Base-by-base conservation (phyloP, 1,139 yeast genomes). In the Pichia sp. region DNA sequence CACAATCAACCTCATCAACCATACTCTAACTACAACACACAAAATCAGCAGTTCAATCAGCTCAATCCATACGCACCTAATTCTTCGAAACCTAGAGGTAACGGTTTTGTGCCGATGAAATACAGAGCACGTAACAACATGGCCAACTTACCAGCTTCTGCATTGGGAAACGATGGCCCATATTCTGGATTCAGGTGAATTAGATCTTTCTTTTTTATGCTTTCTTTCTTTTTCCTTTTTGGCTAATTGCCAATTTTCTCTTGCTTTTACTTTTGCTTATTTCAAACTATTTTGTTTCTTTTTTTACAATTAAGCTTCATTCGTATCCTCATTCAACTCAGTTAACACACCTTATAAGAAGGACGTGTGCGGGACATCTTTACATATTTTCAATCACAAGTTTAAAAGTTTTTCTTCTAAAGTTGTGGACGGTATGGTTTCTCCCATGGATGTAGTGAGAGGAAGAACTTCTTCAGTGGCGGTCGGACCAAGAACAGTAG, bases 151-250 rank as follows among this genome's bases (percentile, higher is more conserved):
- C 57, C 60, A 8, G 34, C 56, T n/a, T 48, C 60, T 13, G 36
- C 57, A 7, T 47, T 51, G 6, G 8, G 50, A 4, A 50, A 52
- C 23, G 67, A 64, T 53, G 63, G 68, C 45, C 68, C 68, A 8
- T 67, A 66, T 53, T 67, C 67, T 30, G 56, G 65, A 48, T 54
- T 63, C 31, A 62, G 48, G 46, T 45, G 50, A 26, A 29, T 15
- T 29, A 10, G 10, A 32, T 8, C 38, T 43, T 47, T 31, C 41
- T 49, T 45, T 53, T 40, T 41, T n/a, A 23, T 34, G 45, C 40
- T 49, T 29, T 29, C 31, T 36, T 23, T 8, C 10, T 11, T 40
- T 11, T 31, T 38, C 47, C 15, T 43, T 40, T 31, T 30, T 15
- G 26, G 47, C 36, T 47, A 10, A 26, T 32, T 23, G 31, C 36